These are phyloP conservation scores for Rhododendron ferrugineum DNA, from an alignment of 148 eudicot species.

Conservation along the genomic window DNA sequence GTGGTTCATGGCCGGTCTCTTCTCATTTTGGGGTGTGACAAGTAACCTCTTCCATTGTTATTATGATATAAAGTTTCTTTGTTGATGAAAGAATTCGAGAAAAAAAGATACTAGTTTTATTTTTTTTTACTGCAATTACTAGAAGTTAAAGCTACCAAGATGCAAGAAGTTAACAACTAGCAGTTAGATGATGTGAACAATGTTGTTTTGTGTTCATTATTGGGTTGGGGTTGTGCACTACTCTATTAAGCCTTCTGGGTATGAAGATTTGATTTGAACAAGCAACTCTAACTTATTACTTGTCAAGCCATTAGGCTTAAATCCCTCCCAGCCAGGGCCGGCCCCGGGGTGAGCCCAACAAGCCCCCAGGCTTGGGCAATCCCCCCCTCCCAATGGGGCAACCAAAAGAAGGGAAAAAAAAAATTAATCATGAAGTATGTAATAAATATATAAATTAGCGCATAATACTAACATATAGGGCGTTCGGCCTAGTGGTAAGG, in stretches of 20 bases:
- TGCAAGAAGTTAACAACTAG: not conserved
- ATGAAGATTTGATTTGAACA: not conserved
- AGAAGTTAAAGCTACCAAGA: not conserved
- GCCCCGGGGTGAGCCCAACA: no score
- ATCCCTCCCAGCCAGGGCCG: not conserved
- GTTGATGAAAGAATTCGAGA: not conserved
- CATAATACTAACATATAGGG: no score
- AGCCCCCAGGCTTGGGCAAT: no score
- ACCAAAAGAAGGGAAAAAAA: no score
- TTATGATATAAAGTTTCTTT: not conserved
- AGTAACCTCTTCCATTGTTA: not conserved
- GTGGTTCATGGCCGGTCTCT: no score
- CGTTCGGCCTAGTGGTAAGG: no score
- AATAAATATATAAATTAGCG: no score
- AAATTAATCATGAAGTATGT: no score
- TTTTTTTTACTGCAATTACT: not conserved
- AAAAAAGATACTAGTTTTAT: not conserved
- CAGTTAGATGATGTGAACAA: not conserved
- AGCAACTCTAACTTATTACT: not conserved
- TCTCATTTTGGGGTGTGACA: no score
- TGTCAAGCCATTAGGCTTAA: not conserved
- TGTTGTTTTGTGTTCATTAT: no score
- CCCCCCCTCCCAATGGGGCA: no score
- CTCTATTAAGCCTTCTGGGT: no score
- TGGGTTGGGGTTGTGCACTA: not conserved